Percentiles rank a stretch among this genome's conserved stretches.
These are phyloP conservation scores for Bipolaris bicolor DNA, from an alignment of 2,329 filamentous ascomycete species.

Conservation along the genomic window DNA sequence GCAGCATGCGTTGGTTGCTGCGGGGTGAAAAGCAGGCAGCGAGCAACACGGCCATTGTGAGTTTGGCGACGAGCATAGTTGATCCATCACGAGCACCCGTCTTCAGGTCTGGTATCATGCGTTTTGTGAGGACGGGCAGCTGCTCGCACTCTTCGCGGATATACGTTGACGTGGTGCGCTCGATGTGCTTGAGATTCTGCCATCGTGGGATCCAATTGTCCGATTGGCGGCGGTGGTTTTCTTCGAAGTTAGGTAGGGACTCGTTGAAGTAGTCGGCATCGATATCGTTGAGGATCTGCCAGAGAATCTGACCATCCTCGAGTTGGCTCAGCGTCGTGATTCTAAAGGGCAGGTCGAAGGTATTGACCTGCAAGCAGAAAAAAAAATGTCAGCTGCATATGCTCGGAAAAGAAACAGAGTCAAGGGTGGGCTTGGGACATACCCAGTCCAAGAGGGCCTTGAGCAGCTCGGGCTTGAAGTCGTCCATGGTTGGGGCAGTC, in stretches of 20 bases:
- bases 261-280: conserved; percentile 57
- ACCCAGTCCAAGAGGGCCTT: conserved; percentile 51
- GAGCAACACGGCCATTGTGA: conserved; percentile 58
- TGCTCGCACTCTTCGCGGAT: conserved; percentile 55
- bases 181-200: conserved; percentile 60
- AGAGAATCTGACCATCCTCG: conserved; percentile 55
- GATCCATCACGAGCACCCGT: conserved; percentile 55
- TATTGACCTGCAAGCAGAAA: conserved; percentile 46
- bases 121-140: conserved; percentile 48
- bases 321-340: conserved; percentile 52
- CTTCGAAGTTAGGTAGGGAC: conserved; percentile 53
- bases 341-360: conserved; percentile 50
- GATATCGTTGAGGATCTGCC: conserved; percentile 56
- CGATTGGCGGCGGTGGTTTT: conserved; percentile 50
- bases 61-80: conserved; percentile 49
- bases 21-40: conserved; percentile 56
- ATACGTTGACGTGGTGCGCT: conserved; percentile 56
- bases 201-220: conserved; percentile 60
- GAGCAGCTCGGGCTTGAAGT: conserved; percentile 49
- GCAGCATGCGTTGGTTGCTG: conserved; percentile 56
- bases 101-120: conserved; percentile 56
- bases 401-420: too few species aligned
- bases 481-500: conserved; percentile 39
- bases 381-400: background rate
- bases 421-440: conserved; percentile 10